phyloP scores from a whole-genome alignment of 352 stramenopile species.

The Blastocystis sp. region DNA sequence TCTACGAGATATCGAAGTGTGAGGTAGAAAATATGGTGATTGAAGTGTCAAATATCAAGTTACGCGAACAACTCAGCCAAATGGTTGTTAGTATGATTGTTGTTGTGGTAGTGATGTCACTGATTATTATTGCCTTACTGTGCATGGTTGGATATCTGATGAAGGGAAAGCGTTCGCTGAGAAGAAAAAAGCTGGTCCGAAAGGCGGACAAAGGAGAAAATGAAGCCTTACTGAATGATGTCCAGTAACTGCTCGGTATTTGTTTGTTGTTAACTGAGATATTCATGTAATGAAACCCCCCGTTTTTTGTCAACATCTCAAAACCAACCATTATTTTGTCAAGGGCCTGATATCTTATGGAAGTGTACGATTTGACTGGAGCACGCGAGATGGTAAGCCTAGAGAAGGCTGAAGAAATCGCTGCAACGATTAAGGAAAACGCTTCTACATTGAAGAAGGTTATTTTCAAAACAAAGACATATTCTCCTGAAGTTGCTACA shows the following conservation, averaged over 20 bases:
- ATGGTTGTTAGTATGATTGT: background rate
- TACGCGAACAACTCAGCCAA: background rate
- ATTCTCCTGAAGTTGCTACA: background rate
- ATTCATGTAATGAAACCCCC: background rate
- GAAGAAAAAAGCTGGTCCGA: background rate
- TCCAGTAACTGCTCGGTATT: background rate
- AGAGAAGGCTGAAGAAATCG: constrained; percentile 45
- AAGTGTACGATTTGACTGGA: constrained; percentile 54
- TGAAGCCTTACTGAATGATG: no score
- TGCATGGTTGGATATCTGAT: background rate
- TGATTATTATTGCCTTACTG: background rate
- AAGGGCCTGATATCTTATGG: background rate
- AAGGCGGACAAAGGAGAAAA: no score
- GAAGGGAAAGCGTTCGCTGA: background rate
- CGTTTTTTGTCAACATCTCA: background rate
- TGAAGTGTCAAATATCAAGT: background rate
- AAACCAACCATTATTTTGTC: background rate
- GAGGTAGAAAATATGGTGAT: background rate
- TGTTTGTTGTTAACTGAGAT: background rate
- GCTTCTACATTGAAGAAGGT: background rate
- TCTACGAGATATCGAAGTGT: no score
- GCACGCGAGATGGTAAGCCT: constrained; percentile 14
- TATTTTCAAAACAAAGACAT: constrained; percentile 48
- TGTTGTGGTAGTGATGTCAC: background rate
- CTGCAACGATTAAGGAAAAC: background rate